Percentiles rank a stretch among this genome's conserved stretches.
Conservation (phyloP, 106 monocot genomes). For the Amphibolis antarctica region DNA sequence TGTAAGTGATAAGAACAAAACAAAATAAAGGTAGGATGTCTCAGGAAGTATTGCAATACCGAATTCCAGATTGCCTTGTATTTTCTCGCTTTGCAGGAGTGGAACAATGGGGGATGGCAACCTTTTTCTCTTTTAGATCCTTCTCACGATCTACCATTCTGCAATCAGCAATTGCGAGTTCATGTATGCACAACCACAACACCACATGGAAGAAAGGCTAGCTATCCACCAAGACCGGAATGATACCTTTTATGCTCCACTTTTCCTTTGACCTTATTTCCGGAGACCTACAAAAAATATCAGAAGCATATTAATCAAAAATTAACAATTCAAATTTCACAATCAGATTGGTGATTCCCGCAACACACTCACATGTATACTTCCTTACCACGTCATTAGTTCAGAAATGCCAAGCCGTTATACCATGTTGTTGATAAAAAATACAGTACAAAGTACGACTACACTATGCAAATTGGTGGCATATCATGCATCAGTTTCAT, state of each 20-base stretch:
- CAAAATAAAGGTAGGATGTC: neutral
- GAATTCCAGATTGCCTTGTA: constrained; percentile 10
- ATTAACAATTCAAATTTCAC: neutral
- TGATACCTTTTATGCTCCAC: constrained; percentile 34
- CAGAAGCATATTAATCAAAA: neutral
- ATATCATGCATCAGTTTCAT: no score
- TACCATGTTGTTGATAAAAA: no score
- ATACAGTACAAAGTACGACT: no score
- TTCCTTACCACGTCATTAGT: no score
- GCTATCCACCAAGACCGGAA: neutral
- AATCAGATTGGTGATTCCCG: no score
- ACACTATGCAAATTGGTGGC: no score
- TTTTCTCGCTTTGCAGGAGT: constrained; percentile 17
- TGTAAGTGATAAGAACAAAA: neutral
- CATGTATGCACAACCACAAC: neutral
- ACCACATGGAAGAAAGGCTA: neutral
- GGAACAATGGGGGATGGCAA: constrained; percentile 3
- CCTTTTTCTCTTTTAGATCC: constrained; percentile 10
- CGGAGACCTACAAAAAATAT: constrained; percentile 28
- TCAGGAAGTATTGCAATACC: constrained; percentile 13
- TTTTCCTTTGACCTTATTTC: constrained; percentile 22
- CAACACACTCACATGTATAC: no score
- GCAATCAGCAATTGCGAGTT: neutral
- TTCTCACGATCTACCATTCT: constrained; percentile 14
- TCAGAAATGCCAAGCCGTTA: no score